phyloP scores from a whole-genome alignment of 2,329 filamentous ascomycete species.

The Alternaria triticina region DNA sequence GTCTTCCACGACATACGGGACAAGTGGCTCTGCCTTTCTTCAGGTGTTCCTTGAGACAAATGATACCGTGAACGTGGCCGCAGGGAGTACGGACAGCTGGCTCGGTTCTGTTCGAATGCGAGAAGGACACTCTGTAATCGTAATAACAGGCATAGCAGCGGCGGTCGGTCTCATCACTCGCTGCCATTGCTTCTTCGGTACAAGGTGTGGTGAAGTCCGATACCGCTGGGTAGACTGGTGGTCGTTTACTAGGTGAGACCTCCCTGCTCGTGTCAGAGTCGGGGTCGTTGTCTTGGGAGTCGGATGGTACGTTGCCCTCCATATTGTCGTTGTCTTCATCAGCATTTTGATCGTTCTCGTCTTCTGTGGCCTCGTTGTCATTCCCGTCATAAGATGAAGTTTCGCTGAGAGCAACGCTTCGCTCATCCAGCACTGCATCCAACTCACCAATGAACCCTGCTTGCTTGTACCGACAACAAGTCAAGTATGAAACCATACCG shows the following conservation, averaged over 20 bases:
- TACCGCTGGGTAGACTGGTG: not conserved
- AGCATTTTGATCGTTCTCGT: not conserved
- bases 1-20: not conserved
- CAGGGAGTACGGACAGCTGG: not conserved
- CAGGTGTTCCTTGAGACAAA: not conserved
- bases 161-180: not conserved
- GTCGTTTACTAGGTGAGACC: not conserved
- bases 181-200: not conserved
- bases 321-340: not conserved
- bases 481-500: not conserved
- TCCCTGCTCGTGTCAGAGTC: not conserved
- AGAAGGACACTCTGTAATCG: not conserved
- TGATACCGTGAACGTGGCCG: not conserved
- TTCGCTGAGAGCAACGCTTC: not conserved
- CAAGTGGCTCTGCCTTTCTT: not conserved
- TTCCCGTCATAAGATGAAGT: not conserved
- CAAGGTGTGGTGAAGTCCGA: not conserved
- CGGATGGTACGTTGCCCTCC: not conserved
- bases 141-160: not conserved
- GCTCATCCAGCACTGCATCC: not conserved
- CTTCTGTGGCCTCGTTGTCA: not conserved
- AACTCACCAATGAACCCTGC: not conserved
- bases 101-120: not conserved
- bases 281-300: not conserved
- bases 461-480: not conserved